Conservation (phyloP, 768 basidiomycete species). For the Russula griseocarnosa region DNA sequence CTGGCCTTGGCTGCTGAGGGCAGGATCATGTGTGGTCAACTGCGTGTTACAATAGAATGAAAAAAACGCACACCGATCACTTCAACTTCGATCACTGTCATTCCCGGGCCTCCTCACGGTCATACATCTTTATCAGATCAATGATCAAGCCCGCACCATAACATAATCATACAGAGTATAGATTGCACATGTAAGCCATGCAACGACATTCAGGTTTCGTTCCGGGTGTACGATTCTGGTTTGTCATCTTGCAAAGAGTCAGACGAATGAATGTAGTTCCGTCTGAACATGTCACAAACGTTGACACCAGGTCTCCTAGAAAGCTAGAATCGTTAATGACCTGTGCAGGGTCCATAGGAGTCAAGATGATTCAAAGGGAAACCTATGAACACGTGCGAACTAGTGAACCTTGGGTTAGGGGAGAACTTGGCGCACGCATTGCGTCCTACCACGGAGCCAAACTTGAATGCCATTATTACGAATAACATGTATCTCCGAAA, state of each 20-base stretch:
- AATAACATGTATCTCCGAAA: no score
- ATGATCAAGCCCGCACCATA: not conserved
- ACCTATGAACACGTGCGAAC: not conserved
- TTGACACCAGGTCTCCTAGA: not conserved
- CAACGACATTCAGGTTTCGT: not conserved
- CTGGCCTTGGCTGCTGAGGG: not conserved
- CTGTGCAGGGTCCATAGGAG: not conserved
- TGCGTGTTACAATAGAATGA: not conserved
- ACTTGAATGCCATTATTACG: no score
- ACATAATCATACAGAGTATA: not conserved
- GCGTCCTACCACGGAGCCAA: not conserved
- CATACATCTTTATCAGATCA: no score
- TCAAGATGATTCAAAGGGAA: not conserved
- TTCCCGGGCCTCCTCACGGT: not conserved
- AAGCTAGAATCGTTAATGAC: not conserved
- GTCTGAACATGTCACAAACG: not conserved
- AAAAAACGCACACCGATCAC: not conserved
- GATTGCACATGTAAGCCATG: not conserved
- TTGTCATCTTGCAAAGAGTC: not conserved
- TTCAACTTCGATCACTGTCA: not conserved
- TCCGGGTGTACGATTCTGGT: not conserved
- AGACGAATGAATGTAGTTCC: not conserved
- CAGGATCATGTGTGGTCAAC: not conserved
- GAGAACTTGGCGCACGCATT: not conserved
- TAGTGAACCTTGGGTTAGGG: not conserved